A percentile compares a stretch with the other conserved stretches of the same genome.
Evolutionary conservation across 352 stramenopile species (phyloP).

Genomic region (Lagenidium giganteum): DNA sequence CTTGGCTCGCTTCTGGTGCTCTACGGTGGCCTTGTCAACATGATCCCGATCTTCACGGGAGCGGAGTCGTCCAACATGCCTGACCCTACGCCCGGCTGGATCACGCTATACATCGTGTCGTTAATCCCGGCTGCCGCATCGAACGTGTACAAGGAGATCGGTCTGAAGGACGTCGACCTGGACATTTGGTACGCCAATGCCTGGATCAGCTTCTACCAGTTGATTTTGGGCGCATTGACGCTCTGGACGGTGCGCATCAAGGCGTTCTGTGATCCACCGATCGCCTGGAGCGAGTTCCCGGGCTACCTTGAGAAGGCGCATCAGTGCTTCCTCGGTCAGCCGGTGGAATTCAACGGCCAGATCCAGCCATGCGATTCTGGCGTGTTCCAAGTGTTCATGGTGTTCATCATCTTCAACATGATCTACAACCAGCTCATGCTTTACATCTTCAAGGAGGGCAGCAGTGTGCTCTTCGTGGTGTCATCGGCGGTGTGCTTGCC

Average conservation of each 20-base stretch:
- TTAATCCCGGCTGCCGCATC: constrained; percentile 60
- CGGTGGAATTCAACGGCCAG: constrained; percentile 62
- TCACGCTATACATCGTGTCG: constrained; percentile 73
- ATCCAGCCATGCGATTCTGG: constrained; percentile 51
- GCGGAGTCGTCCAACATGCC: constrained; percentile 63
- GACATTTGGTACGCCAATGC: constrained; percentile 88
- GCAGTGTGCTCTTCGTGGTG: constrained; percentile 84
- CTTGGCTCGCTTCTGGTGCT: constrained; percentile 80
- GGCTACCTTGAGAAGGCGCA: constrained; percentile 65
- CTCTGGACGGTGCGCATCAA: constrained; percentile 80
- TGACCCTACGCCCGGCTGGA: constrained; percentile 72
- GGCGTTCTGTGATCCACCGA: constrained; percentile 73
- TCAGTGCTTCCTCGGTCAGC: constrained; percentile 69
- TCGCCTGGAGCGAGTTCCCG: constrained; percentile 67
- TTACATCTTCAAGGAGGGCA: constrained; percentile 88
- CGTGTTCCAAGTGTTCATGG: constrained; percentile 68
- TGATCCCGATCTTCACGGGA: constrained; percentile 75
- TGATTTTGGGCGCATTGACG: constrained; percentile 58
- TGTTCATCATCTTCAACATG: constrained; percentile 87
- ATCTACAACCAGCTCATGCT: constrained; percentile 88
- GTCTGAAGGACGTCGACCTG: constrained; percentile 81
- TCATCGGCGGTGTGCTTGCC: constrained; percentile 79
- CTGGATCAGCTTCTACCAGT: constrained; percentile 83
- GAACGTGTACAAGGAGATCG: constrained; percentile 89
- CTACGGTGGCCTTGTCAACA: constrained; percentile 80